Evolutionary conservation across 116 monocot genomes (phyloP), one percentile per base, ranked within the genome.

Genomic region (Thalassia testudinum): DNA sequence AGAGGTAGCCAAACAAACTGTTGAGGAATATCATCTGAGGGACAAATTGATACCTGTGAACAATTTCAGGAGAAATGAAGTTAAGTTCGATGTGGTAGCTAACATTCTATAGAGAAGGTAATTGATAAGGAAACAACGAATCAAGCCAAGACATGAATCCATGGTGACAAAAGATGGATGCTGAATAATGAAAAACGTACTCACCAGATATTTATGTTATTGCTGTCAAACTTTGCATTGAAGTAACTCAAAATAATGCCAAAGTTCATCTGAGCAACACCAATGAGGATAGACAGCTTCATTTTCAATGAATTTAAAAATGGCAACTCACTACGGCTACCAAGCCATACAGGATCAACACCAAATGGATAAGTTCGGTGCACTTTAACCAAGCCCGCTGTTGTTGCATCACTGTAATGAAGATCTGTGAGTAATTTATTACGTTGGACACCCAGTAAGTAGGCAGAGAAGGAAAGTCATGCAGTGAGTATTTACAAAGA

Each of bases 11-110:
- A 67, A 99, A 99, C 27, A 99, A 79, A 44, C 97, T 83, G 70
- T 99, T 99, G 53, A 99, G 82, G 71, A 99, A 99, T 24, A 99
- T 85, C 72, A 99, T 75, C 70, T 99, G 97, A 7, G 97, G 97
- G 19, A 86, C 57, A 74, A 99, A 90, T 57, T 99, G 97, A 53
- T 89, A 83, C 75, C 97, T 99, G 76, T 58, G 37, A 20, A 20
- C n/a, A 45, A 45, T 45, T 20, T 3, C 6, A 34, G 10, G 3
- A 34, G 3, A 10, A 34, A 34, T 3, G 30, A 34, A 5, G 30
- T 34, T 34, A 10, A n/a, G n/a, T n/a, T 34, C 10, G 10, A 34
- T 5, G 10, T 34, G 30, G 30, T 34, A 34, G 10, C 30, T 5
- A 34, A 34, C 3, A 34, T 5, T 34, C 6, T 34, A 10, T 34